Base-by-base conservation (phyloP, 2,329 filamentous ascomycete species). In the Delphinella strobiligena region DNA sequence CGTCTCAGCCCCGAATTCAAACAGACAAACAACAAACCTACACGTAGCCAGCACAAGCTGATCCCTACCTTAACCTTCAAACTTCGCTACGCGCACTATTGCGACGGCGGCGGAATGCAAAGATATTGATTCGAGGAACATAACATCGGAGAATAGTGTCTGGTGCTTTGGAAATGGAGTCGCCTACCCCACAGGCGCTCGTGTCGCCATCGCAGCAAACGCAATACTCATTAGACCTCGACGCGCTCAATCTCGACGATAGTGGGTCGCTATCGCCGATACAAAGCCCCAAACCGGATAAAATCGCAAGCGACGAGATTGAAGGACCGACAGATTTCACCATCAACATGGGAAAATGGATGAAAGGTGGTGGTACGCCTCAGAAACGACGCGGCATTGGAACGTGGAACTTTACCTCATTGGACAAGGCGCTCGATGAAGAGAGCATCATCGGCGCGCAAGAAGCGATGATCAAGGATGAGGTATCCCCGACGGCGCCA, bases 281-380 rank as follows among this genome's bases (percentile, higher is more conserved):
- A 47, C 50, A 5, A 40, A 52, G 8, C 45, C 49, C 1, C 46
- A 50, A 34, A 12, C 36, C 46, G 4, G 45, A 45, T 29, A 41
- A 42, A 17, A 45, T 60, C 15, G 42, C 47, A 29, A 58, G 54
- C 37, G 55, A 58, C 39, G 56, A 60, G 34, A 60, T 60, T 31
- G 58, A 60, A 33, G 58, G 56, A 5, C 58, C 58, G 1, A 57
- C 51, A 42, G 56, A 60, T 46, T 60, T 60, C 33, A 60, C 58
- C 5, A 45, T 54, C 30, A 56, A 60, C 47, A 53, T 60, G 50
- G 52, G 50, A 19, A 47, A 50, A 39, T 60, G 51, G 50, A 56
- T 59, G 49, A 41, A 42, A 18, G 51, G 53, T 4, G 29, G 16
- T 12, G 34, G 29, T 3, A 34, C 34, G 5, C 22, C 33, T 3